Conservation (phyloP, 1,284 basidiomycete genomes). For the Irpex sp. region DNA sequence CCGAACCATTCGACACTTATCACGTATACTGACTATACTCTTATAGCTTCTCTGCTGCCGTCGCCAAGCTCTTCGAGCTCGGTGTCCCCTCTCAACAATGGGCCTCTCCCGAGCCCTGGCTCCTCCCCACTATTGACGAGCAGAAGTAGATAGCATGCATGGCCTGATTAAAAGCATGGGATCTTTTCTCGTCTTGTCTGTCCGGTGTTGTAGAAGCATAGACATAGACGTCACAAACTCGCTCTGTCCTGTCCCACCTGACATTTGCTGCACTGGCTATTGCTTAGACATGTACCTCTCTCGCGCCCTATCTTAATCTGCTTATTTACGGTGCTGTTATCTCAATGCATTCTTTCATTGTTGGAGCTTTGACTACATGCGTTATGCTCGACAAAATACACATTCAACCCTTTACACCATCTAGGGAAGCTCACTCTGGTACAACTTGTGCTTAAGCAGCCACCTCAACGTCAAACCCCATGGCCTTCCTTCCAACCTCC, state of each 20-base stretch:
- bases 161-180: neutral
- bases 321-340: neutral
- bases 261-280: too few species aligned
- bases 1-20: constrained; percentile 6
- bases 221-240: neutral
- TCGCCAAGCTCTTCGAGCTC: constrained; percentile 81
- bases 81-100: constrained; percentile 84
- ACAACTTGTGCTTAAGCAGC: too few species aligned
- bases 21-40: constrained; percentile 6
- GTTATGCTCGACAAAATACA: neutral
- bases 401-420: neutral
- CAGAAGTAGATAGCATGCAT: constrained; percentile 27
- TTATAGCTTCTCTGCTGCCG: constrained; percentile 75
- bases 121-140: constrained; percentile 63
- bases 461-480: neutral
- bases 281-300: too few species aligned
- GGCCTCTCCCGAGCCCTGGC: constrained; percentile 66
- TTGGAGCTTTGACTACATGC: neutral
- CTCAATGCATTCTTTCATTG: neutral
- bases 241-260: too few species aligned
- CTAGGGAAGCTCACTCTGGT: too few species aligned
- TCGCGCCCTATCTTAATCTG: too few species aligned
- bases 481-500: neutral
- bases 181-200: neutral
- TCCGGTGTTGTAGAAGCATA: neutral